Conservation (phyloP, 768 basidiomycete species). For the Gloeopeniophorella convolvens region DNA sequence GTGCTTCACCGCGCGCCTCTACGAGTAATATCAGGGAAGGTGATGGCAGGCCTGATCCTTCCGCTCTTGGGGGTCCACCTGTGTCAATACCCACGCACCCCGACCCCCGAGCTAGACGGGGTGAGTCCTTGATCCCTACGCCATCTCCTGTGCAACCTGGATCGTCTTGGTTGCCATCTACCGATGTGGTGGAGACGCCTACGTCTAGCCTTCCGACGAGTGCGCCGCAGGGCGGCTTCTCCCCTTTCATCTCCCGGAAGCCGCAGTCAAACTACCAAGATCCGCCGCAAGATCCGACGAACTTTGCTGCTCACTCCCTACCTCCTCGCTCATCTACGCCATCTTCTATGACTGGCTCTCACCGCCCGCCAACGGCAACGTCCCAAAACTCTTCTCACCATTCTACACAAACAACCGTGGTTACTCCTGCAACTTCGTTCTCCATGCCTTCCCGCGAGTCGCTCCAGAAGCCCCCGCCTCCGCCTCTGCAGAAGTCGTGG, state of each 20-base stretch:
- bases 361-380: too few relatives aligned
- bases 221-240: not conserved
- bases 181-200: not conserved
- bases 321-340: slow-evolving; percentile 14
- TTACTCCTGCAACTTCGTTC: slow-evolving; percentile 13
- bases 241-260: slow-evolving; percentile 14
- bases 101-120: too few relatives aligned
- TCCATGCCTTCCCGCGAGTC: slow-evolving; percentile 5
- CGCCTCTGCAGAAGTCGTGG: slow-evolving; percentile 3
- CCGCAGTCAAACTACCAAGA: slow-evolving; percentile 4
- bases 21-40: too few relatives aligned
- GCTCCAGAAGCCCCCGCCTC: not conserved
- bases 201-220: not conserved
- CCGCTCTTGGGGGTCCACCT: too few relatives aligned
- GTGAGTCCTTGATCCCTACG: too few relatives aligned
- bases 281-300: not conserved
- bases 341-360: slow-evolving; percentile 11
- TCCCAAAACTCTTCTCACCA: too few relatives aligned
- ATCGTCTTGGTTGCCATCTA: not conserved
- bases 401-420: not conserved
- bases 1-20: too few relatives aligned
- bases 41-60: not conserved
- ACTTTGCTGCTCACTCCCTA: not conserved
- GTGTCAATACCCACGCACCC: too few relatives aligned
- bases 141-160: not conserved